Percentiles rank a stretch among this genome's conserved stretches.
phyloP scores from a whole-genome alignment of 768 basidiomycete species.

The Kwoniella sp. region DNA sequence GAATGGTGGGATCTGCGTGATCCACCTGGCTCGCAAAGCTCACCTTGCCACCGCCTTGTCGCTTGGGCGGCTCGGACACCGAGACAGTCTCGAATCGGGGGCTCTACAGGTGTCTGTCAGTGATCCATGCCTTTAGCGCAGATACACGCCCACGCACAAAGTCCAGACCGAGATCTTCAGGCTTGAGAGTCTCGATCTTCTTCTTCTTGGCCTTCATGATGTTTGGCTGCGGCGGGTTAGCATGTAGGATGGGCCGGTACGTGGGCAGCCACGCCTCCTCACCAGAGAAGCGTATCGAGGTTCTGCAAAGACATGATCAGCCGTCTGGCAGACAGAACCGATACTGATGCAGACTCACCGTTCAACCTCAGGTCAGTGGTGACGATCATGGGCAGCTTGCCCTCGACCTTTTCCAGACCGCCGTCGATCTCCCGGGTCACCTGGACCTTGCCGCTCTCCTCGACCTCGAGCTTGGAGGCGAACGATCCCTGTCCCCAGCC shows the following conservation, averaged over 20 bases:
- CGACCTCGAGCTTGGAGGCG: conserved; percentile 76
- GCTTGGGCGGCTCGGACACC: conserved; percentile 81
- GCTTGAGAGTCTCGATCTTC: conserved; percentile 74
- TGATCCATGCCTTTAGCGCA: neutral
- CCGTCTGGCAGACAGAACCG: neutral
- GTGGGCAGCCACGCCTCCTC: too few relatives aligned
- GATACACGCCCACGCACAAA: conserved; percentile 50
- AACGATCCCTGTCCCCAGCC: conserved; percentile 93
- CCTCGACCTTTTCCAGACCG: conserved; percentile 75
- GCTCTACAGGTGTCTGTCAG: conserved; percentile 47
- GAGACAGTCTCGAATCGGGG: conserved; percentile 80
- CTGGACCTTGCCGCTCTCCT: conserved; percentile 61
- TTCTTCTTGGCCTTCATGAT: conserved; percentile 86
- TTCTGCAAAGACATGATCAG: conserved; percentile 55
- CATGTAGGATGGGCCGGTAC: too few relatives aligned
- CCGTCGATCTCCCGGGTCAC: conserved; percentile 93
- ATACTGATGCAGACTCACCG: conserved; percentile 52
- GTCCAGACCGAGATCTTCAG: conserved; percentile 77
- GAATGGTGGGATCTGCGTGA: neutral
- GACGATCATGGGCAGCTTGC: conserved; percentile 74
- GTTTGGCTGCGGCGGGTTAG: conserved; percentile 37
- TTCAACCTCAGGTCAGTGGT: conserved; percentile 90
- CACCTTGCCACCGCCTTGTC: conserved; percentile 87
- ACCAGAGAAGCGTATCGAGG: conserved; percentile 90
- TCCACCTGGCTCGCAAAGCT: too few relatives aligned